phyloP scores from a whole-genome alignment of 805 yeast species.

The Ogataea kodamae region DNA sequence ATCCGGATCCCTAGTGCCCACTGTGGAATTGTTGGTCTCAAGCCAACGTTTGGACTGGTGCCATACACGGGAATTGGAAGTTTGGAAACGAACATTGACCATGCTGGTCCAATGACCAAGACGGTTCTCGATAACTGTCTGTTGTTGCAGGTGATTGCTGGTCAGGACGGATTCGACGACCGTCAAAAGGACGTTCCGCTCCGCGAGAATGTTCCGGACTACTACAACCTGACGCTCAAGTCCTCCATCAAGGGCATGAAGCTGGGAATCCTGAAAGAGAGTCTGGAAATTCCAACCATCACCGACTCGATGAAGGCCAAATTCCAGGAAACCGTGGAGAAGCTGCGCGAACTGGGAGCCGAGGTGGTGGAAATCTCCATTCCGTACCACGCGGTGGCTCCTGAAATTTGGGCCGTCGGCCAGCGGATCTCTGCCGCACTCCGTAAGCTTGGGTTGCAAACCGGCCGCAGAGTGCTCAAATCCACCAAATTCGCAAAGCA shows the following conservation, averaged over 20 bases:
- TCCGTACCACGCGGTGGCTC: constrained; percentile 36
- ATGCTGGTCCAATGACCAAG: constrained; percentile 38
- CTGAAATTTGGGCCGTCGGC: constrained; percentile 37
- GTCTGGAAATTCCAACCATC: constrained; percentile 34
- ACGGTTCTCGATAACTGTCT: constrained; percentile 34
- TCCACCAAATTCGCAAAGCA: constrained; percentile 21
- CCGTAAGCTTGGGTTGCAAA: constrained; percentile 16
- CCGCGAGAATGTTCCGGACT: constrained; percentile 24
- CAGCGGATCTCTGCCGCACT: constrained; percentile 26
- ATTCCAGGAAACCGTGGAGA: constrained; percentile 30
- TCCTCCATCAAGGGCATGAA: constrained; percentile 29
- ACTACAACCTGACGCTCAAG: constrained; percentile 14
- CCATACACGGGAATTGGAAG: constrained; percentile 38
- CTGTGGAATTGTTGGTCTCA: constrained; percentile 38
- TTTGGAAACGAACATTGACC: constrained; percentile 35
- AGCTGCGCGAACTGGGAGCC: constrained; percentile 32
- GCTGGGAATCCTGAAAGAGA: constrained; percentile 35
- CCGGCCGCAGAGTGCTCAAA: constrained; percentile 25
- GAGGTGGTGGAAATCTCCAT: constrained; percentile 34
- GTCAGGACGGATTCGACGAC: constrained; percentile 36
- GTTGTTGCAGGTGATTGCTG: constrained; percentile 35
- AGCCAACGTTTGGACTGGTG: constrained; percentile 46
- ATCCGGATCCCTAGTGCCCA: constrained; percentile 44
- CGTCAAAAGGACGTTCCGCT: constrained; percentile 19
- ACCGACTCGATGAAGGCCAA: constrained; percentile 28